Base-by-base conservation (phyloP, 2,329 filamentous ascomycete species). In the Xylariaceae sp. region DNA sequence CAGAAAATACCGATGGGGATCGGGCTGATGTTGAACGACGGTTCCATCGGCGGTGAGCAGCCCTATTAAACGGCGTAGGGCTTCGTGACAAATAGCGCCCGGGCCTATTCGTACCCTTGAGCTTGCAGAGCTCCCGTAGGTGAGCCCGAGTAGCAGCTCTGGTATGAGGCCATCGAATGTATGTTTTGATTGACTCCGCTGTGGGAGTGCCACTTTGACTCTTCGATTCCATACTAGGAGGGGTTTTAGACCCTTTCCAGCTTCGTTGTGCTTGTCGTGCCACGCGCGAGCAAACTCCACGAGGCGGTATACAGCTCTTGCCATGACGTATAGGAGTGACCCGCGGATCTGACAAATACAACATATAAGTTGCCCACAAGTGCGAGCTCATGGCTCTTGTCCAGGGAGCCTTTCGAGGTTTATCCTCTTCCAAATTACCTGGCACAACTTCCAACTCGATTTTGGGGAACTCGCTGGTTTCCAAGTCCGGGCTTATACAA, bases 311-410 rank as follows among this genome's bases (percentile, higher is more conserved):
- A 51, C 81, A 79, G 64, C 82, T 84, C 63, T 84, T 85, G 55
- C 83, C 81, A 50, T 86, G 77, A 45, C 82, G 79, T 57, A 88
- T 83, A 0, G 85, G 85, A 1, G 85, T 88, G 2, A 87, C 83
- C 42, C 82, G 84, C 39, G 85, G 84, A 61, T 88, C 85, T 65
- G 86, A 82, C 33, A 88, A 72, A 62, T 88, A 88, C 46, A 85
- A 73, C 53, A 81, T 72, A 64, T 87, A 88, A 1, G 82, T 86
- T 4, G 81, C 77, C 85, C 85, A 88, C 8, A 88, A 70, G 62
- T 88, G 85, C 10, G 81, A 74, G 70, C 77, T 84, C 83, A 88
- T 87, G 15, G 82, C 78, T 56, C 80, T 81, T 4, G 84, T 86
- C 85, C 85, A 88, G 0, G 77, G 79, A 1, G 81, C 81, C 65